Conservation (phyloP, 1,139 yeast species). For the Entelexis paramagnoliae region DNA sequence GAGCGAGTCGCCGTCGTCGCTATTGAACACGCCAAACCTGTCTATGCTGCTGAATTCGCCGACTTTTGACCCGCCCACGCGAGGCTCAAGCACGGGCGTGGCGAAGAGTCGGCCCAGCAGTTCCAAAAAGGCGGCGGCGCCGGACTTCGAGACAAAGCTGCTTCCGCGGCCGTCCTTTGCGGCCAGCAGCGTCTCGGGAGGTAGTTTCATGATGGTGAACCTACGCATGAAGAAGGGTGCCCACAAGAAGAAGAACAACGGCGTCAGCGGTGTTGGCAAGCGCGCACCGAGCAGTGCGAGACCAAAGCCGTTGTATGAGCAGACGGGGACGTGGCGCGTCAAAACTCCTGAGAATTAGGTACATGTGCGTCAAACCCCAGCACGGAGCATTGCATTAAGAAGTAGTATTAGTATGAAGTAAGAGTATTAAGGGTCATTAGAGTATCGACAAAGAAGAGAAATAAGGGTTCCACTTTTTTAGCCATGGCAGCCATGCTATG, state of each 20-base stretch:
- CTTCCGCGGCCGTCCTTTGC: constrained; percentile 3
- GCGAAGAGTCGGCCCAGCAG: neutral
- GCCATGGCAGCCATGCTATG: too few relatives aligned
- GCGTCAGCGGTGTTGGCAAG: neutral
- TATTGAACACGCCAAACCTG: neutral
- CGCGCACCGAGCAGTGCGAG: neutral
- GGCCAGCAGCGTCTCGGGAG: neutral
- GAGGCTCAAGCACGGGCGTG: neutral
- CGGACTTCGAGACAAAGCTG: neutral
- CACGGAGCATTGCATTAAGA: too few relatives aligned
- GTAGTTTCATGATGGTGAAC: constrained; percentile 4
- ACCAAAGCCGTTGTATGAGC: neutral
- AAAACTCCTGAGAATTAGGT: neutral
- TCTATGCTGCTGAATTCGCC: neutral
- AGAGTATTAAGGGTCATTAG: too few relatives aligned
- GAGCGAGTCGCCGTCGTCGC: neutral
- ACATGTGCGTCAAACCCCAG: too few relatives aligned
- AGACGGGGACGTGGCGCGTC: neutral
- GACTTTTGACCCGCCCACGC: neutral
- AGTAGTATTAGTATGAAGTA: too few relatives aligned
- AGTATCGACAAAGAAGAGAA: too few relatives aligned
- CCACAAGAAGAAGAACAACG: neutral
- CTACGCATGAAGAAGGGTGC: neutral
- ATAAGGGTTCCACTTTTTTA: too few relatives aligned
- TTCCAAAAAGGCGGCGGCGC: neutral